These are phyloP conservation scores for Cylindrotheca closterium DNA, from an alignment of 108 stramenopile species.

Conservation along the genomic window DNA sequence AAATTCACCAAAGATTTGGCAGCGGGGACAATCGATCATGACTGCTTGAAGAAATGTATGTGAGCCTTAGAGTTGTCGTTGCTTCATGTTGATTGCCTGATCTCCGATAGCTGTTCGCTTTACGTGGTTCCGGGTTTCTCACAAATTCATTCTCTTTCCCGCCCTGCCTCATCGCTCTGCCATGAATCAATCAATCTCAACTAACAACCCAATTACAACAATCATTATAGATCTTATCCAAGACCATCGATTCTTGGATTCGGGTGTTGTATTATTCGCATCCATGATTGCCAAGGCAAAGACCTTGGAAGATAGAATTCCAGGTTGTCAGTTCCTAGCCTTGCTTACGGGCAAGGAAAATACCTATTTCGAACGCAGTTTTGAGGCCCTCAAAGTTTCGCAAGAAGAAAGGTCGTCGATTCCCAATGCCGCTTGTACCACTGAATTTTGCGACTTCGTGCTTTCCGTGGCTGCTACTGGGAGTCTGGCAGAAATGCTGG, in stretches of 20 bases:
- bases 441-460: conserved; percentile 48
- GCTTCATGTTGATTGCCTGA: too few species aligned
- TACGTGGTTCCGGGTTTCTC: too few species aligned
- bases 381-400: conserved; percentile 40
- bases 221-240: conserved; percentile 73
- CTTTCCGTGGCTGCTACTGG: conserved; percentile 38
- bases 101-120: too few species aligned
- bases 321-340: conserved; percentile 62
- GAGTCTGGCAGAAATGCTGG: conserved; percentile 60
- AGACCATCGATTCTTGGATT: conserved; percentile 70
- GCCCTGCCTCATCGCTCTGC: too few species aligned
- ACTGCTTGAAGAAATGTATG: too few species aligned
- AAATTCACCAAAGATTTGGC: too few species aligned
- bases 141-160: too few species aligned
- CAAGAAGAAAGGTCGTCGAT: conserved; percentile 36
- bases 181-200: too few species aligned
- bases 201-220: too few species aligned
- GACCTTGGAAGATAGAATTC: conserved; percentile 58
- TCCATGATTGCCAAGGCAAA: conserved; percentile 50
- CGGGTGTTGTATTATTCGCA: conserved; percentile 53
- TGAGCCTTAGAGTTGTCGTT: too few species aligned
- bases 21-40: too few species aligned
- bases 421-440: conserved; percentile 45
- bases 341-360: conserved; percentile 70
- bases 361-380: conserved; percentile 63